These are phyloP conservation scores for Urochloa ruziziensis DNA, from an alignment of 176 grass and related monocot genomes.

Conservation along the genomic window DNA sequence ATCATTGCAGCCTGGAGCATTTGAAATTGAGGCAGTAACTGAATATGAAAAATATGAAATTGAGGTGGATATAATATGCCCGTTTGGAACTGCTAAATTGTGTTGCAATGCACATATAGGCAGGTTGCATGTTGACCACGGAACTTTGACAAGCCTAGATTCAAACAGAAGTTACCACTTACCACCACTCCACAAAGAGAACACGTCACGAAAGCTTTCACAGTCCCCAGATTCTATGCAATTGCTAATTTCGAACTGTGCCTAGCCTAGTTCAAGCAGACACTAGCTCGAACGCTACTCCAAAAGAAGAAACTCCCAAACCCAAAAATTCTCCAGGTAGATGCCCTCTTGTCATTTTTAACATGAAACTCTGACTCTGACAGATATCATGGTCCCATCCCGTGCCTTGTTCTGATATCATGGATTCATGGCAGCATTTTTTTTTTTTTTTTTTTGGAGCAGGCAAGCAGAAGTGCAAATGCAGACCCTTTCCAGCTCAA, in stretches of 20 bases:
- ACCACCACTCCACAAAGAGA: no score
- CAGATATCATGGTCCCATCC: neutral
- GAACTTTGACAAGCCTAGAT: no score
- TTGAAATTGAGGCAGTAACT: neutral
- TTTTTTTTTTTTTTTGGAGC: no score
- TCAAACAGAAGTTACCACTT: no score
- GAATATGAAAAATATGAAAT: neutral
- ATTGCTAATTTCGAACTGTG: no score
- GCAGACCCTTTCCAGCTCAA: neutral
- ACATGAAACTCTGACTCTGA: neutral
- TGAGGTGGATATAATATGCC: no score
- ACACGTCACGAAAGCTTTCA: neutral
- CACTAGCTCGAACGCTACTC: neutral
- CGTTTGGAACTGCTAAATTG: no score
- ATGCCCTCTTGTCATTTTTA: neutral
- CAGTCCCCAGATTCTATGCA: neutral
- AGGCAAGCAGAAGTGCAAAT: neutral
- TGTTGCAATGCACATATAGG: no score
- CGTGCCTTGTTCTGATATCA: neutral
- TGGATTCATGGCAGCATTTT: neutral
- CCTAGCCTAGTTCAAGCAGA: neutral
- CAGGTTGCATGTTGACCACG: no score
- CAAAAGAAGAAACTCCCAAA: neutral
- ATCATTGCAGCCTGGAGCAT: neutral
- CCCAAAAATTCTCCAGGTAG: neutral